Evolutionary conservation across 139 green algal species (phyloP), one percentile per base, ranked within the genome.

Genomic region (Coccomyxa sp.): DNA sequence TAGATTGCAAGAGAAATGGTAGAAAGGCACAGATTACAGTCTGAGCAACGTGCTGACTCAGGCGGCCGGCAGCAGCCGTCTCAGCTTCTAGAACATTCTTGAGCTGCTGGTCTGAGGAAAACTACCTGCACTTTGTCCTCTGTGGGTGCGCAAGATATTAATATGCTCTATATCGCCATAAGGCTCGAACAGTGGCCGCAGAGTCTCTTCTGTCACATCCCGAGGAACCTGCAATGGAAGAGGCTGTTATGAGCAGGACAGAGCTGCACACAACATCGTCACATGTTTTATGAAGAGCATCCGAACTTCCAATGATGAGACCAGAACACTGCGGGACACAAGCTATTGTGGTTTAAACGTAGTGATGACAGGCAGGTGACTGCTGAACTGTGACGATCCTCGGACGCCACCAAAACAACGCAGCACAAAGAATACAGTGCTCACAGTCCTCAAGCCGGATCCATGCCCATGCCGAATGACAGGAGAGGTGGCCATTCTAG

Each of bases 111-210:
- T 51, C 38, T 51, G 3, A 51, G 38, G 38, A 51, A 51, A 51
- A 51, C 7, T 7, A 90, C 88, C 90, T 86, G 91, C 85, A 12
- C 87, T 91, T 79, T 93, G 81, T 13, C 84, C 84, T 10, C 79
- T 68, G 23, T 85, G 84, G n/a, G 84, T 94, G 75, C 92, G 85
- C 28, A 95, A 84, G 28, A 97, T 85, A 80, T 94, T 93, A 12
- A 97, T 78, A 68, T 91, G 85, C 13, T 90, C 87, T 16, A 98
- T 93, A 63, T 95, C 90, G 13, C 94, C 94, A 87, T 90, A 96
- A 0, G 90, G 88, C 21, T 87, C 83, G 86, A 97, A 98, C 13
- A 97, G 76, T 14, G 85, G 68, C 10, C 87, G 80, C 15, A 98
- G 79, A n/a, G 92, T 81, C 17, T 91, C 85, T 80, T 95, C 88